Evolutionary conservation across 2,329 filamentous ascomycete genomes (phyloP).

Genomic region (Fusarium sp.): DNA sequence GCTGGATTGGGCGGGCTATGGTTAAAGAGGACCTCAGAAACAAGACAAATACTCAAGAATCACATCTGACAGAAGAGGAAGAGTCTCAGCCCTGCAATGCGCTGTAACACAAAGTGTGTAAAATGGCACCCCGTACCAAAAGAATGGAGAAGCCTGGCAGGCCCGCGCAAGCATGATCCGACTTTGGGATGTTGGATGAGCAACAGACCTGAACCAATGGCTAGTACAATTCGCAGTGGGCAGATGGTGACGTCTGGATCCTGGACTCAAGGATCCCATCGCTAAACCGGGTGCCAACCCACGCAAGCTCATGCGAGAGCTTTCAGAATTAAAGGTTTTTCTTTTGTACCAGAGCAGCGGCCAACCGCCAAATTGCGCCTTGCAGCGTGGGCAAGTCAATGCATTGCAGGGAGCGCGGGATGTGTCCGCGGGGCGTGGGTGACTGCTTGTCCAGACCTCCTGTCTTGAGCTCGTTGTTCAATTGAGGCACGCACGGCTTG

Average conservation of each 20-base stretch:
- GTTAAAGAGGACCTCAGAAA: not conserved
- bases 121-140: slow-evolving; percentile 13
- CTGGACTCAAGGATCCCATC: slow-evolving; percentile 26
- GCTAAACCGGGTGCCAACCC: not conserved
- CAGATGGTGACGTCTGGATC: slow-evolving; percentile 40
- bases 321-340: not conserved
- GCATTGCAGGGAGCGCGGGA: slow-evolving; percentile 3
- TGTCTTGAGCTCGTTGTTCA: slow-evolving; percentile 8
- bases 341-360: not conserved
- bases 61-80: not conserved
- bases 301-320: slow-evolving; percentile 7
- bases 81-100: slow-evolving; percentile 23
- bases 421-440: not conserved
- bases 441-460: not conserved
- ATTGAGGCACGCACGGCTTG: slow-evolving; percentile 2
- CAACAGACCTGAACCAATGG: slow-evolving; percentile 22
- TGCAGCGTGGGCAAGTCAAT: slow-evolving; percentile 21
- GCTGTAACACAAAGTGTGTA: slow-evolving; percentile 16
- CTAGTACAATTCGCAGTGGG: slow-evolving; percentile 29
- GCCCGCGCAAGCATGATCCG: slow-evolving; percentile 37
- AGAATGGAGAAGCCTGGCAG: slow-evolving; percentile 23
- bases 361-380: slow-evolving; percentile 9
- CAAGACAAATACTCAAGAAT: not conserved
- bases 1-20: slow-evolving; percentile 13
- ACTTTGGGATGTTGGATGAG: slow-evolving; percentile 34